phyloP scores from a whole-genome alignment of 805 yeast species.

The Wickerhamomyces subpelliculosus region DNA sequence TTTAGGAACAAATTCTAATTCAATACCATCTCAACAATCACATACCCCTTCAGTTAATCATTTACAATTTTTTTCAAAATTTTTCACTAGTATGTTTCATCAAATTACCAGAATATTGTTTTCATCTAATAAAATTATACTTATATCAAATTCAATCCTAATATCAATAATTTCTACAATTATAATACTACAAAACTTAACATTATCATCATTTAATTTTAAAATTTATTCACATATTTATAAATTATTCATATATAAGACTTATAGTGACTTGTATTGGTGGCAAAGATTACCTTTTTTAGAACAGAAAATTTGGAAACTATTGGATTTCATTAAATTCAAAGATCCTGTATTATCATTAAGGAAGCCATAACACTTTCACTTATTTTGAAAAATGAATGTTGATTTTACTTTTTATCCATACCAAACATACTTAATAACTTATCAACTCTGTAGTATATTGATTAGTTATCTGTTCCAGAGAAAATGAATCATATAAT shows the following conservation, averaged over 20 bases:
- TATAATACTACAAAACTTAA: neutral
- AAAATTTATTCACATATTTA: neutral
- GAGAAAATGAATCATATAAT: no score
- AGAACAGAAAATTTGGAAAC: constrained; percentile 2
- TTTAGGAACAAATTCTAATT: neutral
- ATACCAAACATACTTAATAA: no score
- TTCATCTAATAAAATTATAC: neutral
- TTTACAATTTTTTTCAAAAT: no score
- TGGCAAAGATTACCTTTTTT: constrained; percentile 1
- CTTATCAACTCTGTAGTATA: no score
- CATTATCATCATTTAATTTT: neutral
- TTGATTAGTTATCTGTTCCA: no score
- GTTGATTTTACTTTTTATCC: no score
- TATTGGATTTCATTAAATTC: constrained; percentile 1
- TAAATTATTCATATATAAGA: neutral
- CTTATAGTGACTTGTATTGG: constrained; percentile 4
- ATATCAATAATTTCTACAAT: neutral
- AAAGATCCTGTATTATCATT: neutral
- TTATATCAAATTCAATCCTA: neutral
- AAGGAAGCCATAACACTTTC: constrained; percentile 4
- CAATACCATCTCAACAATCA: no score
- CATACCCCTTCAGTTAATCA: no score
- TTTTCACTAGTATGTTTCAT: no score
- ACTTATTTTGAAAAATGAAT: no score
- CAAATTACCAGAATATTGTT: no score